Evolutionary conservation across 805 yeast species (phyloP).

Genomic region (Saitoella complicata): DNA sequence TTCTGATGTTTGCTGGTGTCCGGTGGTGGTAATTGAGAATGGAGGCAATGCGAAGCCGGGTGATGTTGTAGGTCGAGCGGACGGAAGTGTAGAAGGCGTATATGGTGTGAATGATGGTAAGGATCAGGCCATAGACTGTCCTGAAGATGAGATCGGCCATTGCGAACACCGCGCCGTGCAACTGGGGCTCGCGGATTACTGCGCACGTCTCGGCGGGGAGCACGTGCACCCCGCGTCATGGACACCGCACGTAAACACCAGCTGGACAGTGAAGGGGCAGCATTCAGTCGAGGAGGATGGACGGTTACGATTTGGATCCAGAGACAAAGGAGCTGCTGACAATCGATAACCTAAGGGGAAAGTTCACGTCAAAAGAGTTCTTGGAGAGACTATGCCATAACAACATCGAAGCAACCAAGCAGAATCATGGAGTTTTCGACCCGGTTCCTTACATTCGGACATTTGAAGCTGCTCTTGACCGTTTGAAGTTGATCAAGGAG

Average conservation of each 20-base stretch:
- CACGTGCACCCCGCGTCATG: too few species aligned
- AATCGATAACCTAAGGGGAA: constrained; percentile 11
- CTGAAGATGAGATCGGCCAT: not conserved
- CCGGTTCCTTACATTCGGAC: constrained; percentile 92
- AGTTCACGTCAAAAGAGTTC: constrained; percentile 1
- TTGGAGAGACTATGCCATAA: not conserved
- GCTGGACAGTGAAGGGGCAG: too few species aligned
- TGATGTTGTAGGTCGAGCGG: constrained; percentile 7
- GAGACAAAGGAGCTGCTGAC: constrained; percentile 11
- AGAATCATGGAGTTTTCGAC: constrained; percentile 32
- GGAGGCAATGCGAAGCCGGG: constrained; percentile 11
- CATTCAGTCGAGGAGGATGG: not conserved
- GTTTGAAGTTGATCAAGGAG: constrained; percentile 43
- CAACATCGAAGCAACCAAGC: not conserved
- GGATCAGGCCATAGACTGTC: constrained; percentile 1
- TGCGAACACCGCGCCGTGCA: too few species aligned
- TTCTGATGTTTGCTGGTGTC: constrained; percentile 72
- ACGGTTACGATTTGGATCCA: constrained; percentile 10
- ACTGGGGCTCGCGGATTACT: not conserved
- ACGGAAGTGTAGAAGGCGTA: constrained; percentile 5
- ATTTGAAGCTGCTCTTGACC: constrained; percentile 69
- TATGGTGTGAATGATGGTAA: constrained; percentile 10
- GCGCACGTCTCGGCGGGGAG: not conserved
- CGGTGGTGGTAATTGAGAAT: constrained; percentile 16
- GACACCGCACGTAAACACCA: too few species aligned